These are phyloP conservation scores for Diplocarpon rosae DNA, from an alignment of 2,329 filamentous ascomycete genomes.

Conservation along the genomic window DNA sequence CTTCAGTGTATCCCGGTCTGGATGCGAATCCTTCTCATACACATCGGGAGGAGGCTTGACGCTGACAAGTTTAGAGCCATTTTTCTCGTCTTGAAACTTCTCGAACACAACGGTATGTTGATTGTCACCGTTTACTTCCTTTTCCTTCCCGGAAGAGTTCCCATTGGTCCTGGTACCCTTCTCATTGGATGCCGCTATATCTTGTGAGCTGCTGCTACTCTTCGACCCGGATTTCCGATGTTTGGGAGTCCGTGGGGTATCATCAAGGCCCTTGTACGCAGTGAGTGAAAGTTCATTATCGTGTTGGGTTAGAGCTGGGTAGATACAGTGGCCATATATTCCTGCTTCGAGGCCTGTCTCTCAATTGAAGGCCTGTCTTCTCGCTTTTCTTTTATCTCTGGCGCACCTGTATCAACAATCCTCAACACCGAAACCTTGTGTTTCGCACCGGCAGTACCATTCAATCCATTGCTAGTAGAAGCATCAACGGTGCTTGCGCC, in stretches of 20 bases:
- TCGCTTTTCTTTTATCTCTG: conserved; percentile 7
- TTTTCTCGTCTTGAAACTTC: conserved; percentile 16
- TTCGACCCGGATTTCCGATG: conserved; percentile 19
- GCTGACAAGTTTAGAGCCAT: conserved; percentile 20
- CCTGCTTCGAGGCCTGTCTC: conserved; percentile 20
- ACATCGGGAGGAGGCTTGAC: conserved; percentile 17
- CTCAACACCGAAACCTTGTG: conserved; percentile 21
- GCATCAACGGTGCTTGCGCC: conserved; percentile 1
- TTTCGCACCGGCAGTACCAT: not conserved
- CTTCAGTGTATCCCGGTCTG: conserved; percentile 10
- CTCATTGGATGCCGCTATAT: conserved; percentile 7
- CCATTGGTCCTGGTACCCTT: conserved; percentile 4
- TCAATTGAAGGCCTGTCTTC: conserved; percentile 14
- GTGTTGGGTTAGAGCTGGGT: not conserved
- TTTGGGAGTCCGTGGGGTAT: conserved; percentile 20
- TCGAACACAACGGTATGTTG: conserved; percentile 15
- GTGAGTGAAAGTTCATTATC: conserved; percentile 3
- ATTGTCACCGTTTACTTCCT: conserved; percentile 7
- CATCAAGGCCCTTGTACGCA: conserved; percentile 22
- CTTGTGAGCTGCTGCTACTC: conserved; percentile 15
- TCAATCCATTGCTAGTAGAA: conserved; percentile 3
- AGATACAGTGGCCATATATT: conserved; percentile 22
- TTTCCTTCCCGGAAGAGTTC: not conserved
- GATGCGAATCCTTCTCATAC: conserved; percentile 13
- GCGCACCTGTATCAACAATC: conserved; percentile 19